Evolutionary conservation across 176 grass and related monocot species (phyloP).

Genomic region (Secale cereale): DNA sequence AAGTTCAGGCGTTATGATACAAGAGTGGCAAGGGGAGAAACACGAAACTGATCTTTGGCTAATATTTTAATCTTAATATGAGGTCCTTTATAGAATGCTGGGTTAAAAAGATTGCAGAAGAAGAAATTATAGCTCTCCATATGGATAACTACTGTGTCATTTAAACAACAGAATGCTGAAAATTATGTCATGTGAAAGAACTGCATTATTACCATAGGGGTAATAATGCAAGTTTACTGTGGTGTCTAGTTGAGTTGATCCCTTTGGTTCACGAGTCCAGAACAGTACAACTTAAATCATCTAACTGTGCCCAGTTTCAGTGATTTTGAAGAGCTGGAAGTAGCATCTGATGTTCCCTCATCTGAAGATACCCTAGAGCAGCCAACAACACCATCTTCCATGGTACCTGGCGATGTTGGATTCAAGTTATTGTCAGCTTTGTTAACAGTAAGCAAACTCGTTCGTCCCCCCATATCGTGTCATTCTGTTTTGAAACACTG

Average conservation of each 20-base stretch:
- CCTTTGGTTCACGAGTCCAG: not conserved
- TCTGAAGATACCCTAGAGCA: conserved; percentile 39
- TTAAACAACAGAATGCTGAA: not conserved
- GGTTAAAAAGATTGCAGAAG: not conserved
- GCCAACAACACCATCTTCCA: not conserved
- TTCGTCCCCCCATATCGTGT: not conserved
- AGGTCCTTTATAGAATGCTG: not conserved
- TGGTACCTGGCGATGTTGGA: conserved; percentile 1
- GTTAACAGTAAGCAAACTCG: conserved; percentile 23
- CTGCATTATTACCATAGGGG: conserved; percentile 1
- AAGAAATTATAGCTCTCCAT: not conserved
- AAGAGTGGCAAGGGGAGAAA: not conserved
- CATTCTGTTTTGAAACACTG: not conserved
- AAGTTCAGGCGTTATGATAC: not conserved
- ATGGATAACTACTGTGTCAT: not conserved
- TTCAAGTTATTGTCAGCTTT: conserved; percentile 26
- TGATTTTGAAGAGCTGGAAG: conserved; percentile 53
- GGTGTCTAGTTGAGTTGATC: not conserved
- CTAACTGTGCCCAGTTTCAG: conserved; percentile 25
- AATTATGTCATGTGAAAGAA: not conserved
- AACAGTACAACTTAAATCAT: not conserved
- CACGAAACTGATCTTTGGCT: not conserved
- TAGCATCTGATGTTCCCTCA: conserved; percentile 32
- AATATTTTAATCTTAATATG: not conserved
- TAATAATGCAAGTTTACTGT: not conserved